These are phyloP conservation scores for Blastobotrys ciferrii DNA, from an alignment of 1,139 yeast genomes.

Conservation along the genomic window DNA sequence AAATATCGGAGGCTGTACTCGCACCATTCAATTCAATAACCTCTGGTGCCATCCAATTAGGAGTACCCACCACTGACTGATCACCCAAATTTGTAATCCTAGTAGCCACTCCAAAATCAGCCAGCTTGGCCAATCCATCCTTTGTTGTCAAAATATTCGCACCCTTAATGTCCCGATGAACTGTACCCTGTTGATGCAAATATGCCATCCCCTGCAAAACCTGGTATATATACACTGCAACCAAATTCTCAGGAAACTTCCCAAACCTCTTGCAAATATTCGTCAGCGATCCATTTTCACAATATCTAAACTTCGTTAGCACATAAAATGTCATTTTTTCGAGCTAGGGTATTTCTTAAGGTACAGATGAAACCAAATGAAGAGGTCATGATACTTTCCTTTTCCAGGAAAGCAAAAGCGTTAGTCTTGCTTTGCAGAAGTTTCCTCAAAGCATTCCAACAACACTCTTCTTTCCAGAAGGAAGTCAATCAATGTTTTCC, in stretches of 20 bases:
- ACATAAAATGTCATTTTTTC: background rate
- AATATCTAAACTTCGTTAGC: constrained; percentile 43
- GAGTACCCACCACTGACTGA: constrained; percentile 56
- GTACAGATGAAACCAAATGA: too few species aligned
- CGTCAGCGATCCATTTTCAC: constrained; percentile 83
- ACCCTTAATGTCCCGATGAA: constrained; percentile 77
- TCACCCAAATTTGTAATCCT: constrained; percentile 31
- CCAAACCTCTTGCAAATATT: constrained; percentile 59
- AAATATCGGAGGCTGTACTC: constrained; percentile 68
- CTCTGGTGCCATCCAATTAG: constrained; percentile 90
- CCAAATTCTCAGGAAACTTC: constrained; percentile 55
- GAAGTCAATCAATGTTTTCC: too few species aligned
- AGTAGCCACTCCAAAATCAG: constrained; percentile 80
- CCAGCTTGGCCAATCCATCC: constrained; percentile 61
- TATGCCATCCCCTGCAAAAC: constrained; percentile 71
- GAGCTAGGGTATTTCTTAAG: too few species aligned
- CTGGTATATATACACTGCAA: constrained; percentile 61
- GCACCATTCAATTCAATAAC: constrained; percentile 78
- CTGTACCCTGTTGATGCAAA: constrained; percentile 68
- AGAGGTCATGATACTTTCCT: too few species aligned
- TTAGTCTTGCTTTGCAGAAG: too few species aligned
- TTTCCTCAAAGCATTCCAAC: too few species aligned
- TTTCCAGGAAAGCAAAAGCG: too few species aligned
- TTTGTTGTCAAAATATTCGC: constrained; percentile 68
- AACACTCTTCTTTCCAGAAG: too few species aligned